Evolutionary conservation across 768 basidiomycete genomes (phyloP).

Genomic region (Hericium alpestre): DNA sequence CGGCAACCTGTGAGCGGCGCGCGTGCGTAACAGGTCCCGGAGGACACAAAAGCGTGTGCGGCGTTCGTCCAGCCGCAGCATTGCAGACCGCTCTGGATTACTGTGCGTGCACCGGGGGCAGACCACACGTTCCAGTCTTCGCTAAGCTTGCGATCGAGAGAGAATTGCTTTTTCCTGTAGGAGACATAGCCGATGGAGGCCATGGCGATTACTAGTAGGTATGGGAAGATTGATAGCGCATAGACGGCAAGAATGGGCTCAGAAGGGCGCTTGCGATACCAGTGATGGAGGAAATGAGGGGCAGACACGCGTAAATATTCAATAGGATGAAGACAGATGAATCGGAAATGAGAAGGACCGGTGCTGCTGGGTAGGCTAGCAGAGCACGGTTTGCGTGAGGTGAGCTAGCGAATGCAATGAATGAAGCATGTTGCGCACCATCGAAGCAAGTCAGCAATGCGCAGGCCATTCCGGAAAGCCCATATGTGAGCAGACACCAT

Average conservation of each 20-base stretch:
- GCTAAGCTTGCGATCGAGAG: slow-evolving; percentile 58
- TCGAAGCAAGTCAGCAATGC: slow-evolving; percentile 51
- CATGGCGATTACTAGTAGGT: slow-evolving; percentile 35
- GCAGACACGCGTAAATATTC: slow-evolving; percentile 45
- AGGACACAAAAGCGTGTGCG: slow-evolving; percentile 48
- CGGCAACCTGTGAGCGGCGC: slow-evolving; percentile 61
- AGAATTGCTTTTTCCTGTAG: slow-evolving; percentile 46
- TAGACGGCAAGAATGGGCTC: slow-evolving; percentile 57
- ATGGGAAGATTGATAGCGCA: slow-evolving; percentile 58
- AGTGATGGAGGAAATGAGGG: slow-evolving; percentile 47
- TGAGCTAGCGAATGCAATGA: background rate
- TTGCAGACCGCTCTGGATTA: slow-evolving; percentile 49
- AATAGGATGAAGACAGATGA: slow-evolving; percentile 43
- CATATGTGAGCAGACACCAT: slow-evolving; percentile 48
- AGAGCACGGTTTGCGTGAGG: background rate
- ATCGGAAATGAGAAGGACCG: slow-evolving; percentile 53
- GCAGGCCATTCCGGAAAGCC: slow-evolving; percentile 37
- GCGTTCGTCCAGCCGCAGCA: slow-evolving; percentile 63
- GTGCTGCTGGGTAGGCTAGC: slow-evolving; percentile 51
- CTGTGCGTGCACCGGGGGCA: slow-evolving; percentile 38
- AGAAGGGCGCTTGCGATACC: slow-evolving; percentile 53
- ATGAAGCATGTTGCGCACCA: slow-evolving; percentile 24
- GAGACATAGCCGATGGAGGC: slow-evolving; percentile 53
- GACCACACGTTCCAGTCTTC: slow-evolving; percentile 59
- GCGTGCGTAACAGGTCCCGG: slow-evolving; percentile 49